A percentile compares a stretch with the other conserved stretches of the same genome.
These are phyloP conservation scores for Neohortaea acidophila DNA, from an alignment of 495 filamentous ascomycete species.

Conservation along the genomic window DNA sequence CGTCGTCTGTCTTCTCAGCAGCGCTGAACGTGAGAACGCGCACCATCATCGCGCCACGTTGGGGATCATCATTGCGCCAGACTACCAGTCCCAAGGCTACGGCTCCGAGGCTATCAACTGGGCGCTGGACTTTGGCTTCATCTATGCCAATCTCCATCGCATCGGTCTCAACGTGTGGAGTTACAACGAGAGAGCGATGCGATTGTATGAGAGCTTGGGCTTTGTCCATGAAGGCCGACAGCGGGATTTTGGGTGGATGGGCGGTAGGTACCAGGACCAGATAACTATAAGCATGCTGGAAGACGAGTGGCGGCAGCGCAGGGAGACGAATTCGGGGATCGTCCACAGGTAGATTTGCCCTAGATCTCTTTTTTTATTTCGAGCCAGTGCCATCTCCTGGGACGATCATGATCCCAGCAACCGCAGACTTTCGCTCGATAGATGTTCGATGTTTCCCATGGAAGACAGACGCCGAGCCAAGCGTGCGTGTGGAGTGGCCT, in stretches of 20 bases:
- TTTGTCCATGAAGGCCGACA: conserved; percentile 34
- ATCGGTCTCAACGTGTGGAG: conserved; percentile 25
- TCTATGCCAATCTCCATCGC: conserved; percentile 30
- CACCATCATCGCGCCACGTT: conserved; percentile 30
- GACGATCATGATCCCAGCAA: no score
- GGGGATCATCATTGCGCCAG: conserved; percentile 24
- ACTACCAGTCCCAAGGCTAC: conserved; percentile 32
- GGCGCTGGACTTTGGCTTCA: conserved; percentile 34
- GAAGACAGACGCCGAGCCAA: no score
- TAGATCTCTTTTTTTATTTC: no score
- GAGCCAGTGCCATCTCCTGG: no score
- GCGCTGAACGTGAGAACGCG: conserved; percentile 12
- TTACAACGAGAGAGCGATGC: conserved; percentile 29
- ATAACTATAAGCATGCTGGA: conserved; percentile 30
- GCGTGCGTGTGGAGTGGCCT: no score
- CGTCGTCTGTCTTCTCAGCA: conserved; percentile 9
- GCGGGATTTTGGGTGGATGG: conserved; percentile 28
- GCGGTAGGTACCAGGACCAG: conserved; percentile 31
- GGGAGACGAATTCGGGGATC: no score
- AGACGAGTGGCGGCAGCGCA: conserved; percentile 28
- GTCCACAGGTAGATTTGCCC: no score
- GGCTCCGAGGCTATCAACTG: conserved; percentile 36
- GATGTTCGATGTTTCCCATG: no score
- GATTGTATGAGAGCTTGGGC: conserved; percentile 30
- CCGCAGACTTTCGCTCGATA: no score